phyloP scores from a whole-genome alignment of 2,329 filamentous ascomycete genomes.

The Penicillium occitanis region DNA sequence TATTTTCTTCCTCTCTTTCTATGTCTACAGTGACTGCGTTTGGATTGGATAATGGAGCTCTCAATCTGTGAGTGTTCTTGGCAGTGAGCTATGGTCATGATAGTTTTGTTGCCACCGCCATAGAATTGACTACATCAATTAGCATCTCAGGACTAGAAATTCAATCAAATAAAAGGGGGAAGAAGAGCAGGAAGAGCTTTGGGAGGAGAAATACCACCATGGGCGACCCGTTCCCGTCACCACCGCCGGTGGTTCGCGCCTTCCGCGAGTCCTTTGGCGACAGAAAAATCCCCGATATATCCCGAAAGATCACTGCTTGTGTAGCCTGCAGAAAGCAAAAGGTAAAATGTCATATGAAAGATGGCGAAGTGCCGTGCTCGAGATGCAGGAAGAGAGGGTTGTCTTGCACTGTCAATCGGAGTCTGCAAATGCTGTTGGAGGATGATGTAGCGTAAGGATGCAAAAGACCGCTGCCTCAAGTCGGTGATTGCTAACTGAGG shows the following conservation, averaged over 20 bases:
- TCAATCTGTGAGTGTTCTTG: neutral
- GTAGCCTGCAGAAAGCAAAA: conserved; percentile 30
- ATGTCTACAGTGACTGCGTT: neutral
- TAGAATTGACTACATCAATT: neutral
- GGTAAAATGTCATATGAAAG: conserved; percentile 46
- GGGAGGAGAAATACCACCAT: neutral
- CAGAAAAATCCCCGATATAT: conserved; percentile 36
- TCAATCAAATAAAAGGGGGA: too few species aligned
- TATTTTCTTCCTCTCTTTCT: neutral
- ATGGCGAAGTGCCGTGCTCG: conserved; percentile 40
- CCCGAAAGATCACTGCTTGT: conserved; percentile 33
- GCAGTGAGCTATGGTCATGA: neutral
- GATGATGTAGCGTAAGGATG: conserved; percentile 35
- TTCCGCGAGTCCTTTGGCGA: conserved; percentile 39
- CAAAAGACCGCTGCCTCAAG: neutral
- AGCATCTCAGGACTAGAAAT: neutral
- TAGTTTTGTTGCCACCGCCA: neutral
- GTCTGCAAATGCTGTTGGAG: conserved; percentile 45
- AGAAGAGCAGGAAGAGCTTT: neutral
- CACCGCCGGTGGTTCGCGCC: conserved; percentile 15
- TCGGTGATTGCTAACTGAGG: neutral
- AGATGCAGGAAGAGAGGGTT: conserved; percentile 44
- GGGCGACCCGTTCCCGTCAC: neutral
- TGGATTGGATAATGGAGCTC: neutral
- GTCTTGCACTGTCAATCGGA: conserved; percentile 44